Conservation (phyloP, 176 grass and related monocot species). For the Aegilops tauschii region DNA sequence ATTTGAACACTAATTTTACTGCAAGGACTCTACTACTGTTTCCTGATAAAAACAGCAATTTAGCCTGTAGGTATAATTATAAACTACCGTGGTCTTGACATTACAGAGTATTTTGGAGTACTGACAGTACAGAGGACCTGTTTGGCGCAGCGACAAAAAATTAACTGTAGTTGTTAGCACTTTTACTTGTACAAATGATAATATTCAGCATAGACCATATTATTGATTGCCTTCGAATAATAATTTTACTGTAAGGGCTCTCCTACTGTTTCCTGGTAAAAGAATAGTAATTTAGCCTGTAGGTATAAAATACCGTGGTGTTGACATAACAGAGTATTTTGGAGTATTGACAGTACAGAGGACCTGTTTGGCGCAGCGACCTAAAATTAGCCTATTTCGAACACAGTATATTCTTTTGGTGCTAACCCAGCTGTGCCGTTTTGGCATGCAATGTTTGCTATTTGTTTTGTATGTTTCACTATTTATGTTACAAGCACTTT, state of each 20-base stretch:
- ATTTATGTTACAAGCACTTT: slow-evolving; percentile 11
- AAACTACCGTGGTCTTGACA: too few relatives aligned
- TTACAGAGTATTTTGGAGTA: too few relatives aligned
- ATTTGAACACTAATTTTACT: neutral
- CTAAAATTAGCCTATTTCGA: too few relatives aligned
- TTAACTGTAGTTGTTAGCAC: too few relatives aligned
- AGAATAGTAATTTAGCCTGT: neutral
- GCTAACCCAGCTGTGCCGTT: neutral
- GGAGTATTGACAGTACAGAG: too few relatives aligned
- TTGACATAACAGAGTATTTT: too few relatives aligned
- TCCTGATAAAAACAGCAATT: neutral
- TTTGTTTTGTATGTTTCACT: neutral
- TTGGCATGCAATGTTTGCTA: neutral
- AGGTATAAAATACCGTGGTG: too few relatives aligned
- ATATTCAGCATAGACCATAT: neutral
- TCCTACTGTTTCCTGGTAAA: neutral
- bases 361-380: too few relatives aligned
- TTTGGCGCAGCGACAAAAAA: too few relatives aligned
- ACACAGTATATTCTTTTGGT: neutral
- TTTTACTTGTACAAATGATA: neutral
- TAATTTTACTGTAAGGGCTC: neutral
- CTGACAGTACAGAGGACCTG: too few relatives aligned
- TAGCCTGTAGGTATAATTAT: too few relatives aligned
- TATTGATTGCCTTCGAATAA: neutral
- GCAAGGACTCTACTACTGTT: neutral